These are phyloP conservation scores for Aspergillus haitiensis DNA, from an alignment of 495 filamentous ascomycete species.

Conservation along the genomic window DNA sequence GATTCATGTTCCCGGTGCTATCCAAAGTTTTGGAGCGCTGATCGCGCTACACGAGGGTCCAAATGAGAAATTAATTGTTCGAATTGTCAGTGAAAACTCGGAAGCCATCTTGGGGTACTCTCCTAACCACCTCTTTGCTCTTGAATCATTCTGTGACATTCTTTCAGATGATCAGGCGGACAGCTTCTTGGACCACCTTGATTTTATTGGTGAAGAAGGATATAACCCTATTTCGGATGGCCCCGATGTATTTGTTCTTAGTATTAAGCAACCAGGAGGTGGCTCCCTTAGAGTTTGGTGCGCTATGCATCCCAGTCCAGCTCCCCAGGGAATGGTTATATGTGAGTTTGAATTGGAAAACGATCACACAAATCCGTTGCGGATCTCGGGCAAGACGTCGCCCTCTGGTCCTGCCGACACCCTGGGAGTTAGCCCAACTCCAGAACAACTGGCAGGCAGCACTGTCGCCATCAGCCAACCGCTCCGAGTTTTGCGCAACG, in stretches of 20 bases:
- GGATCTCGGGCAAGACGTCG: constrained; percentile 53
- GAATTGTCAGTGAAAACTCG: constrained; percentile 87
- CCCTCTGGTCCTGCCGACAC: constrained; percentile 72
- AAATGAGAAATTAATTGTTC: constrained; percentile 67
- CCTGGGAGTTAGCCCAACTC: constrained; percentile 63
- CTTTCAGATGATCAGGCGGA: constrained; percentile 80
- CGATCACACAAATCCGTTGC: constrained; percentile 69
- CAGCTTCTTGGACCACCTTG: constrained; percentile 78
- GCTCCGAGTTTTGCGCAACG: constrained; percentile 74
- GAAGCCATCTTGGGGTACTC: constrained; percentile 73
- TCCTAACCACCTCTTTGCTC: constrained; percentile 72
- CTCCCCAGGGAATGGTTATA: constrained; percentile 69
- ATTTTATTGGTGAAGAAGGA: constrained; percentile 78
- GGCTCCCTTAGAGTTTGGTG: constrained; percentile 77
- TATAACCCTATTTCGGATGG: constrained; percentile 69
- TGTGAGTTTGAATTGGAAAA: constrained; percentile 94
- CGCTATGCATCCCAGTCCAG: constrained; percentile 72
- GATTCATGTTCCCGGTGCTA: constrained; percentile 87
- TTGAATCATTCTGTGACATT: constrained; percentile 77
- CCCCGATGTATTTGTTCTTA: constrained; percentile 82
- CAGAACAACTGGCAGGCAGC: constrained; percentile 66
- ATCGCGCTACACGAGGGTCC: constrained; percentile 72
- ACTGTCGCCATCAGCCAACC: constrained; percentile 74
- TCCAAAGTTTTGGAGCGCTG: constrained; percentile 81
- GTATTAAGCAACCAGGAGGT: constrained; percentile 56